Evolutionary conservation across 192 early-diverging fungal species (phyloP).

Genomic region (Linnemannia exigua): DNA sequence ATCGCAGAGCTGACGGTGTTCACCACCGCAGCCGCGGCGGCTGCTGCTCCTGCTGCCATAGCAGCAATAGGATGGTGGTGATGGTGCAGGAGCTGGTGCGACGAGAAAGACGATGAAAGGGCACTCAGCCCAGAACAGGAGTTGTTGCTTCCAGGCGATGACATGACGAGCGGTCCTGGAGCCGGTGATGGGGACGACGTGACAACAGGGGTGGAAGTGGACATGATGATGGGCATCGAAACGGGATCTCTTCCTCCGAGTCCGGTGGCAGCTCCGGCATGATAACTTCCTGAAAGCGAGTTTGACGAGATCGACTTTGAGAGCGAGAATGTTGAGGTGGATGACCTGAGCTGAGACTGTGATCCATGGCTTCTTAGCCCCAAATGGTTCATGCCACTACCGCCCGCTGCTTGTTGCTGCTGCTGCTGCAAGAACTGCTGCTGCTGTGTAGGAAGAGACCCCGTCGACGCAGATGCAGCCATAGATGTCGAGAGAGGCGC

Average conservation of each 20-base stretch:
- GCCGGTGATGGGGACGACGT: slow-evolving; percentile 1
- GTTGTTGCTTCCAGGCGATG: no score
- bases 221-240: slow-evolving; percentile 13
- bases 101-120: not conserved
- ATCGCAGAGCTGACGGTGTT: slow-evolving; percentile 45
- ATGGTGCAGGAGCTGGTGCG: not conserved
- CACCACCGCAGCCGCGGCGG: slow-evolving; percentile 35
- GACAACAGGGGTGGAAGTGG: not conserved
- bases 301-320: slow-evolving; percentile 25
- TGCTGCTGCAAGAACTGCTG: slow-evolving; percentile 14
- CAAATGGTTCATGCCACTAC: not conserved
- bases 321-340: not conserved
- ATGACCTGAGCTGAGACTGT: slow-evolving; percentile 2
- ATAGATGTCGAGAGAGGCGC: not conserved
- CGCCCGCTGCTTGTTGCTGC: not conserved
- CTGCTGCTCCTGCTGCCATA: slow-evolving; percentile 45
- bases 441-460: slow-evolving; percentile 20
- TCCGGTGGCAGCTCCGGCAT: not conserved
- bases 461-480: not conserved
- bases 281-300: slow-evolving; percentile 29
- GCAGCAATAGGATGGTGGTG: slow-evolving; percentile 29
- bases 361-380: slow-evolving; percentile 12
- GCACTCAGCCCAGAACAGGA: not conserved
- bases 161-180: not conserved
- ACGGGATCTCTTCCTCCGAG: not conserved